Evolutionary conservation across 306 rosid genomes (phyloP).

Genomic region (Vicia sativa): DNA sequence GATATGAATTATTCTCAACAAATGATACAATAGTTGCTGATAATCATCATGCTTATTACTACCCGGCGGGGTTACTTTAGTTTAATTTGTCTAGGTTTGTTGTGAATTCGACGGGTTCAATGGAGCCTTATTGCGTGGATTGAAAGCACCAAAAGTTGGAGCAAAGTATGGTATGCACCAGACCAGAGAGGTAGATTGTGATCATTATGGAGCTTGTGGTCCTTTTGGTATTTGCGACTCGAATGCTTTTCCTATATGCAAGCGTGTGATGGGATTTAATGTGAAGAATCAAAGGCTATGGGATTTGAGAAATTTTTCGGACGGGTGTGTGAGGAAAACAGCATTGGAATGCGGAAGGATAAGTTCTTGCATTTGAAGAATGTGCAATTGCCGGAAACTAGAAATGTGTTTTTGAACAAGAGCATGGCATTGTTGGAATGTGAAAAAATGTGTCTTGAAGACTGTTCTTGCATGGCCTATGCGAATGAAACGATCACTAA

Average conservation of each 20-base stretch:
- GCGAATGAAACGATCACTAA: slow-evolving; percentile 41
- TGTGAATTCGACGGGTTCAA: slow-evolving; percentile 33
- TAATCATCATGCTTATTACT: slow-evolving; percentile 45
- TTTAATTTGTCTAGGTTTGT: slow-evolving; percentile 43
- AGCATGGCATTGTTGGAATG: slow-evolving; percentile 44
- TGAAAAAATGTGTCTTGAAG: slow-evolving; percentile 31
- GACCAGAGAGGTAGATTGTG: slow-evolving; percentile 43
- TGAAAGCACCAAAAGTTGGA: slow-evolving; percentile 46
- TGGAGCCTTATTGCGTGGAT: slow-evolving; percentile 48
- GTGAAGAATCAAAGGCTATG: slow-evolving; percentile 49
- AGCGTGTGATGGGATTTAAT: slow-evolving; percentile 49
- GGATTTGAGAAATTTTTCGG: slow-evolving; percentile 52
- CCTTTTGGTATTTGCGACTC: slow-evolving; percentile 65
- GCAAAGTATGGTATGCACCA: slow-evolving; percentile 50
- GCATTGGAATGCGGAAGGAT: slow-evolving; percentile 25
- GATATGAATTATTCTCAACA: too few relatives aligned
- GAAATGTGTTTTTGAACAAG: slow-evolving; percentile 29
- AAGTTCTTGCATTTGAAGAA: slow-evolving; percentile 14
- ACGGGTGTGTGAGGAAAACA: slow-evolving; percentile 31
- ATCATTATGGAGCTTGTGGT: slow-evolving; percentile 51
- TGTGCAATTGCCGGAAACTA: slow-evolving; percentile 31
- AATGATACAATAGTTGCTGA: slow-evolving; percentile 39
- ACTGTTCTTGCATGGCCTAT: slow-evolving; percentile 57
- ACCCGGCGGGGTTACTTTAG: background rate
- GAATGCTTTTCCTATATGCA: slow-evolving; percentile 56